Base-by-base conservation (phyloP, 2,329 filamentous ascomycete genomes). In the Hypomyces perniciosus region DNA sequence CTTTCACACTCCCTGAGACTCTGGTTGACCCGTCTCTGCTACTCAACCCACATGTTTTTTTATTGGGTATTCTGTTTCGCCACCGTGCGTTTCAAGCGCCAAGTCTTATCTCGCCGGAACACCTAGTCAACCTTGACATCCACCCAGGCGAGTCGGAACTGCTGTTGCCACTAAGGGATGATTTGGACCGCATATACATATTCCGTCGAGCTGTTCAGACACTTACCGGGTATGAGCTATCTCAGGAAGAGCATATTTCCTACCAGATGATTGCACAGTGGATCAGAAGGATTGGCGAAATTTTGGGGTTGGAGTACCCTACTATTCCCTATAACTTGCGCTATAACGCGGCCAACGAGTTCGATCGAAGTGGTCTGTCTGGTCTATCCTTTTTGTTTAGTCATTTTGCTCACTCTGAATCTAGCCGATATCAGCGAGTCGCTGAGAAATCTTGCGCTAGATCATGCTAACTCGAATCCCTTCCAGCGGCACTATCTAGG, bases 1-100 rank as follows among this genome's bases (percentile, higher is more conserved):
- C 48, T 6, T 70, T 70, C 43, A 54, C 54, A 2, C 54, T 72
- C 31, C 63, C 61, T 6, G 58, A 71, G 54, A 66, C 65, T 40
- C 62, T 73, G 39, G 69, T 64, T 59, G 53, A 68, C 53, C 60
- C 52, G 2, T 68, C 58, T 6, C 57, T 72, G 10, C 56, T 68
- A 8, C 61, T 72, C 20, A 72, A 63, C 54, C 61, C 57, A 5
- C 56, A 72, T 54, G 47, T 66, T n/a, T 65, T 62, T 45, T 59
- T 71, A 33, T 51, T 69, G 8, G 58, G 62, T 26, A 61, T 65
- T 39, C 53, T 63, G 34, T 62, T 65, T 54, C 47, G 54, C 13
- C 49, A 65, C 46, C 44, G 52, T 44, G 58, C 57, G 1, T 65
- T 64, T 45, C 13, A 48, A 5, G 59, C 60, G 9, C 50, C 44